phyloP scores from a whole-genome alignment of 345 rosid species.

The Streptanthus diversifolius region DNA sequence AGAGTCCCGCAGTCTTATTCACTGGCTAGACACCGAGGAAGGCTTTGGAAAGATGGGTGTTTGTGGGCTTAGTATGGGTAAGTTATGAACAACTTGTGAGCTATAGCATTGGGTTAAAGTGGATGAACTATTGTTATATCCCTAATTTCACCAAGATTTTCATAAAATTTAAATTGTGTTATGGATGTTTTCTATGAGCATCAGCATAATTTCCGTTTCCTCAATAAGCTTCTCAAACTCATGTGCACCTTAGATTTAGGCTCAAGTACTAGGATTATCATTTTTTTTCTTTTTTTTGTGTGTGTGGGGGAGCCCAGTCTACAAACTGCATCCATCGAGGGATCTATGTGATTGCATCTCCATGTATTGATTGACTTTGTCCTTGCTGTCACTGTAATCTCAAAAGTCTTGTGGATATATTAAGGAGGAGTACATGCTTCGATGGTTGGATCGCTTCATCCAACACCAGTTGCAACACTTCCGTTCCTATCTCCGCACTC shows the following conservation, averaged over 20 bases:
- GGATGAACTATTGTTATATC: not conserved
- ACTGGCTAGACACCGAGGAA: conserved; percentile 81
- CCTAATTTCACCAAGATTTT: not conserved
- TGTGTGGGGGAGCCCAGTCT: not conserved
- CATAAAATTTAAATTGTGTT: not conserved
- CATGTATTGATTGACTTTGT: not conserved
- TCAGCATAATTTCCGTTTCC: not conserved
- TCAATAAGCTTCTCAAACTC: not conserved
- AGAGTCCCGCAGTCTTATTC: conserved; percentile 83
- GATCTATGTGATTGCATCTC: not conserved
- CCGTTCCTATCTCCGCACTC: conserved; percentile 98
- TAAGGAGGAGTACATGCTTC: conserved; percentile 98
- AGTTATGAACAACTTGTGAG: conserved; percentile 15
- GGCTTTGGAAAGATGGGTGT: conserved; percentile 96
- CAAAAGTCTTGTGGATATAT: conserved; percentile 3
- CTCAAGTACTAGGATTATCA: not conserved
- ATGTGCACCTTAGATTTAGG: not conserved
- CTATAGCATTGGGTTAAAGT: not conserved
- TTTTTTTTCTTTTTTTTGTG: not conserved
- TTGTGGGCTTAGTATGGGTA: conserved; percentile 99
- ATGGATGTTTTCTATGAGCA: not conserved
- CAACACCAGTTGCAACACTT: conserved; percentile 89
- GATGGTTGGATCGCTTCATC: conserved; percentile 98
- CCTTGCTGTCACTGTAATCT: conserved; percentile 22
- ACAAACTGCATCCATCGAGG: not conserved